Conservation (phyloP, 768 basidiomycete genomes). For the Termitomyces sp. region DNA sequence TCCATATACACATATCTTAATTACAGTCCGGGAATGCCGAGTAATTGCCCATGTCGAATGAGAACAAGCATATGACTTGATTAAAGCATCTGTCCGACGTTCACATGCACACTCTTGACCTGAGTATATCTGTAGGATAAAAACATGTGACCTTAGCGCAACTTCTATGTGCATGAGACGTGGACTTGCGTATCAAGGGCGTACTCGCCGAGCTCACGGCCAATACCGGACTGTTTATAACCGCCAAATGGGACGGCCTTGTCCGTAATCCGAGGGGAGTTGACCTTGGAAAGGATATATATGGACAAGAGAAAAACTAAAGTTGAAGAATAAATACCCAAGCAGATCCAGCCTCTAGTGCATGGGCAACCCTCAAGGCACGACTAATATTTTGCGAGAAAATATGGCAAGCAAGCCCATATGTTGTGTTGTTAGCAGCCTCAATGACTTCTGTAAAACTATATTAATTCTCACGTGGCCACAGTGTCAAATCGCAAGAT, state of each 20-base stretch:
- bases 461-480: slow-evolving; percentile 18
- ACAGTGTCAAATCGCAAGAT: not conserved
- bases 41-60: not conserved
- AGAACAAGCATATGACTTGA: not conserved
- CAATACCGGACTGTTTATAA: slow-evolving; percentile 22
- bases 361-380: slow-evolving; percentile 17
- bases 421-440: slow-evolving; percentile 15
- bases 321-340: slow-evolving; percentile 3
- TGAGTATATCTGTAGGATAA: slow-evolving; percentile 11
- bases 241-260: slow-evolving; percentile 20
- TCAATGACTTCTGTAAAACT: slow-evolving; percentile 16
- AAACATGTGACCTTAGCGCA: not conserved
- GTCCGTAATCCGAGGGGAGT: slow-evolving; percentile 11
- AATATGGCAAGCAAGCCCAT: slow-evolving; percentile 15
- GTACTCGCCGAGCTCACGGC: slow-evolving; percentile 21
- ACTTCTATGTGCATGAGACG: not conserved
- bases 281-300: slow-evolving; percentile 10
- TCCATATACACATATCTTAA: not conserved
- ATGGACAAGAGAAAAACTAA: not conserved
- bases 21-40: not conserved
- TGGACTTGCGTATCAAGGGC: slow-evolving; percentile 18
- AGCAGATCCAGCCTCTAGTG: slow-evolving; percentile 16
- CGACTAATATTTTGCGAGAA: slow-evolving; percentile 17
- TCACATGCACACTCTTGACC: slow-evolving; percentile 17
- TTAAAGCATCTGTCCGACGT: slow-evolving; percentile 14